A percentile compares a stretch with the other conserved stretches of the same genome.
Evolutionary conservation across 2,329 filamentous ascomycete genomes (phyloP).

Genomic region (Talaromyces sp.): DNA sequence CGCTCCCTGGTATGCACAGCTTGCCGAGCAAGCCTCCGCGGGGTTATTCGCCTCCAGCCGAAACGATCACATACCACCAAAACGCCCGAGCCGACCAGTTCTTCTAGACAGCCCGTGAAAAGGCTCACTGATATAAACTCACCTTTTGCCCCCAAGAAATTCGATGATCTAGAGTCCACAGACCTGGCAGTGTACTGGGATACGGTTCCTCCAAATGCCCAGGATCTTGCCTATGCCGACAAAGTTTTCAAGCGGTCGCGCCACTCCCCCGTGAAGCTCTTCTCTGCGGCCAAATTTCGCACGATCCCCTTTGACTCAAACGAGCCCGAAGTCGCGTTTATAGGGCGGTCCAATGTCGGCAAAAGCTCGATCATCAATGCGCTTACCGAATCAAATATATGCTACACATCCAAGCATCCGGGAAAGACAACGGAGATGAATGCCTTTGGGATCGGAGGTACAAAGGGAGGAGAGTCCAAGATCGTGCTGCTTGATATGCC

Average conservation of each 20-base stretch:
- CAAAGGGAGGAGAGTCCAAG: slow-evolving; percentile 37
- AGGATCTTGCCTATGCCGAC: slow-evolving; percentile 42
- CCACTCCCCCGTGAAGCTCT: slow-evolving; percentile 52
- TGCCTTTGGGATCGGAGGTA: slow-evolving; percentile 56
- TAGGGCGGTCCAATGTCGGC: slow-evolving; percentile 66
- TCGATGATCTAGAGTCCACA: slow-evolving; percentile 26
- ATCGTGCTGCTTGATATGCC: slow-evolving; percentile 65
- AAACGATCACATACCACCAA: background rate
- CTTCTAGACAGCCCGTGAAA: background rate
- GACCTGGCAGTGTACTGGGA: slow-evolving; percentile 47
- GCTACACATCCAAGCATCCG: slow-evolving; percentile 54
- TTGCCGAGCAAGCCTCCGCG: background rate
- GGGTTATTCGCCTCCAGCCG: background rate
- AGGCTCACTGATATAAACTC: background rate
- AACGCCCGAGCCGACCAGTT: background rate
- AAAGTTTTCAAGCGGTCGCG: slow-evolving; percentile 41
- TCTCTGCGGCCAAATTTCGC: slow-evolving; percentile 57
- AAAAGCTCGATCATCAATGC: slow-evolving; percentile 64
- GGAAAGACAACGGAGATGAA: slow-evolving; percentile 63
- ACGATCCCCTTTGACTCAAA: slow-evolving; percentile 49
- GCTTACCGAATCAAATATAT: slow-evolving; percentile 49
- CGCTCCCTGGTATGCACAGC: background rate
- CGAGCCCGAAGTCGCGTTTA: slow-evolving; percentile 59
- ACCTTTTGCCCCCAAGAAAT: background rate
- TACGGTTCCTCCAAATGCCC: slow-evolving; percentile 38